phyloP scores from a whole-genome alignment of 495 filamentous ascomycete species.

The Penicillium alfredii region DNA sequence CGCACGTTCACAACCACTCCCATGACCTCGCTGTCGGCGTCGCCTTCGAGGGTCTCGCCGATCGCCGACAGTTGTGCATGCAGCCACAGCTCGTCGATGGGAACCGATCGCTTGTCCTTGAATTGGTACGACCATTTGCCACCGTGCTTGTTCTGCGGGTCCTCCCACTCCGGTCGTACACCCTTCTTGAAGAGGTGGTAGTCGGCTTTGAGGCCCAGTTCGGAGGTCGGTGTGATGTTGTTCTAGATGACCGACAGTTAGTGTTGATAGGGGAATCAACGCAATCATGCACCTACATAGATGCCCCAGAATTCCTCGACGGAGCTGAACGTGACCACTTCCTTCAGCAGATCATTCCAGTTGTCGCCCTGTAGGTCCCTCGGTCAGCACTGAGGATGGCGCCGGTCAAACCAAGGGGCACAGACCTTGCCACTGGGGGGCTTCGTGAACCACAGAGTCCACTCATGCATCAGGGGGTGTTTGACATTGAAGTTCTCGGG shows the following conservation, averaged over 20 bases:
- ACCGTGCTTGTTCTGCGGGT: constrained; percentile 95
- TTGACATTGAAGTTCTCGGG: constrained; percentile 98
- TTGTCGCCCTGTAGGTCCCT: constrained; percentile 67
- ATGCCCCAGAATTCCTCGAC: constrained; percentile 99
- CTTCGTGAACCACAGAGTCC: constrained; percentile 99
- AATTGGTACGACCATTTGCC: constrained; percentile 98
- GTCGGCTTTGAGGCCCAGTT: constrained; percentile 93
- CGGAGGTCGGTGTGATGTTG: constrained; percentile 94
- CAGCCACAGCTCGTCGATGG: constrained; percentile 95
- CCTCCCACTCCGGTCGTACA: constrained; percentile 97
- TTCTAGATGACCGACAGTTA: constrained; percentile 55
- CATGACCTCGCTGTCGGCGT: constrained; percentile 92
- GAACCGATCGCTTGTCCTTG: constrained; percentile 84
- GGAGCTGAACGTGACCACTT: constrained; percentile 96
- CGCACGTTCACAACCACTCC: constrained; percentile 98
- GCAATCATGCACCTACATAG: constrained; percentile 61
- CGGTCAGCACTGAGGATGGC: constrained; percentile 13
- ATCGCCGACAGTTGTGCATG: constrained; percentile 95
- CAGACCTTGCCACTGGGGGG: constrained; percentile 91
- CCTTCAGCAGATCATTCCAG: constrained; percentile 97
- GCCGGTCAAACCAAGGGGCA: not conserved
- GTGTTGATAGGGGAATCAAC: not conserved
- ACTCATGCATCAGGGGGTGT: constrained; percentile 90
- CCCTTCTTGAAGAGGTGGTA: constrained; percentile 99
- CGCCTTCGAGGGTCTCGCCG: constrained; percentile 93